A percentile compares a stretch with the other conserved stretches of the same genome.
Conservation (phyloP, 179 eudicot species). For the Heliamphora pulchella region DNA sequence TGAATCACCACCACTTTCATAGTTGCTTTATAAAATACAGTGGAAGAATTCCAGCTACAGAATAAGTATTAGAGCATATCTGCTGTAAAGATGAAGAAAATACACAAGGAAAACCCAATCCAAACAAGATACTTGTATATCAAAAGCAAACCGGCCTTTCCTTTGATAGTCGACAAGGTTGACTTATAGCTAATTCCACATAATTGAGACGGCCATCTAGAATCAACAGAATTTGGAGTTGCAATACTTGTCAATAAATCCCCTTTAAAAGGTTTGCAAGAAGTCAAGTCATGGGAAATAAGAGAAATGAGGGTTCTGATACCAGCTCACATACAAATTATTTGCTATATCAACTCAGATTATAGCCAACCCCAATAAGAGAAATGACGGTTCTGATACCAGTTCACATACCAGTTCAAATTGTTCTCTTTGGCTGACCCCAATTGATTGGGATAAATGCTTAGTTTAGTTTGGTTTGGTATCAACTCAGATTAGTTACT, state of each 20-base stretch:
- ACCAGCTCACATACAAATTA: not conserved
- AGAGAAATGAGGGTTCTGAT: not conserved
- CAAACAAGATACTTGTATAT: not conserved
- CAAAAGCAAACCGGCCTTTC: no score
- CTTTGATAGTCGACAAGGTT: no score
- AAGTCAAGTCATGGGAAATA: not conserved
- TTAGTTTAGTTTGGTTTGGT: no score
- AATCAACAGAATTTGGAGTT: not conserved
- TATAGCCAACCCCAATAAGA: not conserved
- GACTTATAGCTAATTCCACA: no score
- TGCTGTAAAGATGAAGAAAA: not conserved
- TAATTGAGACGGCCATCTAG: no score
- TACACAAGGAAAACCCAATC: not conserved
- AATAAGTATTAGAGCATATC: not conserved
- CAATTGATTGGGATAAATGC: no score
- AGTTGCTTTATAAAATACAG: not conserved
- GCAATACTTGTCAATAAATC: not conserved
- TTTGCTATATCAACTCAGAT: not conserved
- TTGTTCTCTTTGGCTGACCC: no score
- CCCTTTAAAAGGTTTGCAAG: not conserved
- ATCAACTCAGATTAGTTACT: not conserved
- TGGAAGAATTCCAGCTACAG: not conserved
- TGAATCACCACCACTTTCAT: not conserved
- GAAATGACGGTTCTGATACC: not conserved
- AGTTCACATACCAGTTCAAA: not conserved